A percentile compares a stretch with the other conserved stretches of the same genome.
Conservation (phyloP, 108 stramenopile genomes). For the Mediolabrus comicus region DNA sequence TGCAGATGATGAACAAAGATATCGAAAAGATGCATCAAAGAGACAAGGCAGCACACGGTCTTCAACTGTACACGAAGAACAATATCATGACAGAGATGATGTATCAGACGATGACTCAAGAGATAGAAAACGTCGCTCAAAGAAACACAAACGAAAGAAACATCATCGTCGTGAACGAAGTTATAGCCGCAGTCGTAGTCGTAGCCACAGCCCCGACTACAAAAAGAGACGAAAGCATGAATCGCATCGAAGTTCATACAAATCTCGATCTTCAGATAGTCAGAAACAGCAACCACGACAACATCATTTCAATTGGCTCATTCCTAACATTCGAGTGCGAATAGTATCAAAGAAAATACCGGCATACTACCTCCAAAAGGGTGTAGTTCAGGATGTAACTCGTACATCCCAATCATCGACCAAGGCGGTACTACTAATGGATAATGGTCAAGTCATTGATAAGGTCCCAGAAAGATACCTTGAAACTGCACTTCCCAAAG, state of each 20-base stretch:
- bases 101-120: constrained; percentile 7
- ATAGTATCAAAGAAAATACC: constrained; percentile 72
- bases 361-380: constrained; percentile 71
- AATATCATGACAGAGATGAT: constrained; percentile 1
- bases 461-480: constrained; percentile 79
- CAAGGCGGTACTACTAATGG: constrained; percentile 68
- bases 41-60: neutral
- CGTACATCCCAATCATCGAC: constrained; percentile 21
- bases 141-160: constrained; percentile 23
- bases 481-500: constrained; percentile 83
- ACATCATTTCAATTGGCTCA: constrained; percentile 55
- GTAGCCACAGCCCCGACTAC: constrained; percentile 4
- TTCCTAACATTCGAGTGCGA: constrained; percentile 84
- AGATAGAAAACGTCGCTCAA: constrained; percentile 10
- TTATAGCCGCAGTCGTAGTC: constrained; percentile 8
- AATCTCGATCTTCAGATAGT: constrained; percentile 2
- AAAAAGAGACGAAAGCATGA: constrained; percentile 5
- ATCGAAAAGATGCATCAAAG: neutral
- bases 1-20: constrained; percentile 14
- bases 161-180: constrained; percentile 3
- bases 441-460: constrained; percentile 61
- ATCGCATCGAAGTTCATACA: constrained; percentile 8
- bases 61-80: neutral
- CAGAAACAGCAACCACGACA: constrained; percentile 4
- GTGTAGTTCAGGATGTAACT: constrained; percentile 77